Conservation (phyloP, 108 stramenopile species). For the Seminavis robusta region DNA sequence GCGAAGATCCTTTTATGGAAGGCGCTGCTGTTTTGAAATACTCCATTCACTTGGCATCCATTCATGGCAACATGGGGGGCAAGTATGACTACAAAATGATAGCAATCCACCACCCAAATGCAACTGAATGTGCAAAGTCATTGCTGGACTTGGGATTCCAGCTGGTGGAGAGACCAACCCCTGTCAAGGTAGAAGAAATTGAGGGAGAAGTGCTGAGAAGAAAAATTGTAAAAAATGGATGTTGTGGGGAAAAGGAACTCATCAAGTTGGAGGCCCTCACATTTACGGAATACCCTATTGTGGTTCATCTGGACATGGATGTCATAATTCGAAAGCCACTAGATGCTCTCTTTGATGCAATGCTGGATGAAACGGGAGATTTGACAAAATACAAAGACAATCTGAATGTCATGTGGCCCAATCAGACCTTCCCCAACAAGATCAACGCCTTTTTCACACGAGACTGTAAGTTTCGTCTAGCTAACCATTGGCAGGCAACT, state of each 20-base stretch:
- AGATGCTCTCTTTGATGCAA: slow-evolving; percentile 67
- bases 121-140: slow-evolving; percentile 30
- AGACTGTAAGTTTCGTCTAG: slow-evolving; percentile 60
- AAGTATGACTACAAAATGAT: slow-evolving; percentile 51
- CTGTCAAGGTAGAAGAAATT: slow-evolving; percentile 71
- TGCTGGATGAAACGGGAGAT: slow-evolving; percentile 17
- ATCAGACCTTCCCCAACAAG: not conserved
- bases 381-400: not conserved
- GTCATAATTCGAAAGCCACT: slow-evolving; percentile 78
- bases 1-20: slow-evolving; percentile 50
- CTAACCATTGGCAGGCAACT: slow-evolving; percentile 24
- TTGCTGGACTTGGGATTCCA: slow-evolving; percentile 52
- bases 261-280: slow-evolving; percentile 93
- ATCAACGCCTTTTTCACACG: slow-evolving; percentile 54
- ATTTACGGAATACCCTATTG: slow-evolving; percentile 80
- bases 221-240: slow-evolving; percentile 71
- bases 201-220: slow-evolving; percentile 51
- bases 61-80: slow-evolving; percentile 29
- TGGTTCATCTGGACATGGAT: slow-evolving; percentile 93
- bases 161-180: slow-evolving; percentile 47
- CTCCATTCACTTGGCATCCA: slow-evolving; percentile 57
- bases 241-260: slow-evolving; percentile 89
- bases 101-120: slow-evolving; percentile 61
- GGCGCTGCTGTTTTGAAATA: slow-evolving; percentile 75
- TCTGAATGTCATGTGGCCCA: slow-evolving; percentile 14